phyloP scores from a whole-genome alignment of 257 asterid species.

The Nicotiana noctiflora region DNA sequence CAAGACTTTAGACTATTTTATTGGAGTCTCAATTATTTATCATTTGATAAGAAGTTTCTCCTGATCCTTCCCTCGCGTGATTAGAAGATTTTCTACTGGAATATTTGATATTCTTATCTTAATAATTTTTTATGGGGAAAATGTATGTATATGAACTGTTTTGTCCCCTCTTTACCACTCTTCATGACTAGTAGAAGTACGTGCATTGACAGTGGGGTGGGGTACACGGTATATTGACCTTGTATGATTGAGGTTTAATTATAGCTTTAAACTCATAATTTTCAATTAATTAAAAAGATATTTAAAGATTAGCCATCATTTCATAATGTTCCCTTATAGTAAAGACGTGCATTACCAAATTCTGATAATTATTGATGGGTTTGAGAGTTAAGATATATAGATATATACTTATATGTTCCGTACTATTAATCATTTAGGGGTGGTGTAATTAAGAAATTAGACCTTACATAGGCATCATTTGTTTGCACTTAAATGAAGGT shows the following conservation, averaged over 20 bases:
- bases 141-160: constrained; percentile 10
- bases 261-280: background rate
- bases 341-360: background rate
- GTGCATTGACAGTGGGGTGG: background rate
- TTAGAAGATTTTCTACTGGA: background rate
- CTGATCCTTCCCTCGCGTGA: background rate
- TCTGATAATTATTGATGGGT: background rate
- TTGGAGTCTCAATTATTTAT: background rate
- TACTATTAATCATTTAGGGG: background rate
- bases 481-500: no score
- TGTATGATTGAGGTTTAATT: constrained; percentile 1
- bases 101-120: constrained; percentile 9
- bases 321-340: constrained; percentile 10
- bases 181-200: background rate
- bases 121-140: background rate
- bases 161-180: constrained; percentile 11
- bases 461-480: no score
- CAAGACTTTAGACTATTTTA: background rate
- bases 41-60: background rate
- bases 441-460: background rate
- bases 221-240: background rate
- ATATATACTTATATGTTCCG: background rate
- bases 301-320: background rate
- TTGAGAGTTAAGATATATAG: background rate
- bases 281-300: background rate